phyloP scores from a whole-genome alignment of 1,284 basidiomycete species.

The Boletellus deceptivus region DNA sequence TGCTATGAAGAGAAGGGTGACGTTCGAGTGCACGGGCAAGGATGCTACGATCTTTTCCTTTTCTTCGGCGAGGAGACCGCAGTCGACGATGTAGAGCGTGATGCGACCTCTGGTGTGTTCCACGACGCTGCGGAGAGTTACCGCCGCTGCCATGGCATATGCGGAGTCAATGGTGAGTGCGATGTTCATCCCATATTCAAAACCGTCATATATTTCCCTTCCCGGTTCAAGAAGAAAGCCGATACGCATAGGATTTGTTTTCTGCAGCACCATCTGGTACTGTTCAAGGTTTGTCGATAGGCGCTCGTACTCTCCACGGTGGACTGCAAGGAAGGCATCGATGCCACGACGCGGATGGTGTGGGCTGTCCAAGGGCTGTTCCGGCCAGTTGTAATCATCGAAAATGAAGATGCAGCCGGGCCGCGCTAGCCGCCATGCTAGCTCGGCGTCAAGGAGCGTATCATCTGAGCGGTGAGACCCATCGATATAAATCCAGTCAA shows the following conservation, averaged over 20 bases:
- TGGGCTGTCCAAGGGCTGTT: constrained; percentile 46
- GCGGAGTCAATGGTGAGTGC: constrained; percentile 43
- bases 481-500: constrained; percentile 60
- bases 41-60: constrained; percentile 36
- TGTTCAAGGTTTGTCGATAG: constrained; percentile 37
- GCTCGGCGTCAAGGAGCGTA: constrained; percentile 57
- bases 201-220: constrained; percentile 15
- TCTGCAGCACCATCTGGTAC: constrained; percentile 54
- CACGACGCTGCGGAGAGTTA: constrained; percentile 44
- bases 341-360: constrained; percentile 57
- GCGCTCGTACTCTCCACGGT: constrained; percentile 45
- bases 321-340: constrained; percentile 52
- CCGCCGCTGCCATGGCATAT: constrained; percentile 50
- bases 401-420: constrained; percentile 53
- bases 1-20: constrained; percentile 43
- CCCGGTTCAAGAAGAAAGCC: constrained; percentile 42
- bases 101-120: constrained; percentile 40
- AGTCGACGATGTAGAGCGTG: constrained; percentile 51
- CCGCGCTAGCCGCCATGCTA: constrained; percentile 54
- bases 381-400: constrained; percentile 57
- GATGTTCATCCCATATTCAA: constrained; percentile 49
- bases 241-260: constrained; percentile 51
- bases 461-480: constrained; percentile 60
- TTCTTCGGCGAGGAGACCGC: constrained; percentile 40
- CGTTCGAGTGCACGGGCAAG: constrained; percentile 27